phyloP scores from a whole-genome alignment of 2,329 filamentous ascomycete species.

The Penicillium corylophilum region DNA sequence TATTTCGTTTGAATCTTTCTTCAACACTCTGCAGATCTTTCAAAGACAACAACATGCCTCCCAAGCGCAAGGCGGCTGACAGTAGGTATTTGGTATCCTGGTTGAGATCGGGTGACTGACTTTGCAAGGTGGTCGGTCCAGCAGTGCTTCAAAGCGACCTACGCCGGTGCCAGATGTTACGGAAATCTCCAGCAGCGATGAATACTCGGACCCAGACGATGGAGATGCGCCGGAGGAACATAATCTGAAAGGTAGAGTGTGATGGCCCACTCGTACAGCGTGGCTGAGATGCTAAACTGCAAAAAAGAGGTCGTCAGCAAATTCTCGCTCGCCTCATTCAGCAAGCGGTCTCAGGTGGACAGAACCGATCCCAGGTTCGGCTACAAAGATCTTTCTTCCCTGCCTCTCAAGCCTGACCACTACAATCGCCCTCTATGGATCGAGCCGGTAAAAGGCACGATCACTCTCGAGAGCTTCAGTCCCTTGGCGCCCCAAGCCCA shows the following conservation, averaged over 20 bases:
- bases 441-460: constrained; percentile 78
- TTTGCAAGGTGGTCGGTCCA: constrained; percentile 44
- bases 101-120: constrained; percentile 22
- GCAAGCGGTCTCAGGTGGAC: constrained; percentile 46
- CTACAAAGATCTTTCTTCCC: constrained; percentile 75
- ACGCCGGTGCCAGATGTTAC: constrained; percentile 47
- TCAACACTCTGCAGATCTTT: neutral
- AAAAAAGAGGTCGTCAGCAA: constrained; percentile 50
- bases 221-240: constrained; percentile 44
- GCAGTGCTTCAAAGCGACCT: constrained; percentile 49
- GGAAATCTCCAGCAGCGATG: constrained; percentile 55
- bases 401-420: constrained; percentile 83
- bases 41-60: constrained; percentile 56
- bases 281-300: constrained; percentile 22
- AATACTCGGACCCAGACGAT: constrained; percentile 56
- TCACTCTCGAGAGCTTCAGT: constrained; percentile 93
- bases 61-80: constrained; percentile 67
- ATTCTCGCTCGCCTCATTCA: constrained; percentile 54
- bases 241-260: constrained; percentile 46
- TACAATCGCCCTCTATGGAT: constrained; percentile 91
- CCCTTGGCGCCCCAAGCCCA: constrained; percentile 82
- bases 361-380: constrained; percentile 57
- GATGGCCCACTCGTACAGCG: constrained; percentile 11
- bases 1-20: neutral
- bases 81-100: constrained; percentile 36